Evolutionary conservation across 805 yeast genomes (phyloP).

Genomic region (Grigorovia jiainica): DNA sequence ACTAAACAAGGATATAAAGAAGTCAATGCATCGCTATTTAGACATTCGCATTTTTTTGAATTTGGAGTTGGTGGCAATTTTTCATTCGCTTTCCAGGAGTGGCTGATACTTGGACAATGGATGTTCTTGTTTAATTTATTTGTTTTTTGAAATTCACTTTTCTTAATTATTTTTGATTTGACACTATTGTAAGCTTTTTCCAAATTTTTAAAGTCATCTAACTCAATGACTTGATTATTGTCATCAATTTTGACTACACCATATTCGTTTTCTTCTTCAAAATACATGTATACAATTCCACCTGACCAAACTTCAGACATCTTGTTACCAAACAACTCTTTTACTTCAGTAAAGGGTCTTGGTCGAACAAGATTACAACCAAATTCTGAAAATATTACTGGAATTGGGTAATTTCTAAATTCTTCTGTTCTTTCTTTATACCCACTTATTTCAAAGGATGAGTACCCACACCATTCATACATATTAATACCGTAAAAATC

Average conservation of each 20-base stretch:
- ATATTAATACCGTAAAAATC: constrained; percentile 80
- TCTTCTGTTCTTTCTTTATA: constrained; percentile 54
- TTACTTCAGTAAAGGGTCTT: constrained; percentile 64
- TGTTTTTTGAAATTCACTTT: constrained; percentile 6
- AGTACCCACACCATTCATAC: constrained; percentile 81
- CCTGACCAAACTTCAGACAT: constrained; percentile 83
- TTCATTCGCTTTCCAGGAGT: constrained; percentile 52
- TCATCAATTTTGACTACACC: constrained; percentile 53
- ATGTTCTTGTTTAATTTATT: constrained; percentile 5
- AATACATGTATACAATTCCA: constrained; percentile 77
- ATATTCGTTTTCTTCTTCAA: constrained; percentile 63
- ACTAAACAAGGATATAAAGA: constrained; percentile 51
- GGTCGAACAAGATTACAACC: constrained; percentile 65
- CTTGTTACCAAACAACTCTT: constrained; percentile 49
- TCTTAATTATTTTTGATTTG: background rate
- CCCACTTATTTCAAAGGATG: constrained; percentile 56
- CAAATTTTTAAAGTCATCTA: constrained; percentile 51
- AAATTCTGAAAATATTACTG: constrained; percentile 71
- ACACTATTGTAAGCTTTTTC: constrained; percentile 40
- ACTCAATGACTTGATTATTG: constrained; percentile 38
- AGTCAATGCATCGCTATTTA: constrained; percentile 14
- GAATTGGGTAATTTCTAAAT: constrained; percentile 56
- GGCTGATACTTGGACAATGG: constrained; percentile 12
- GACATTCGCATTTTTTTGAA: constrained; percentile 49
- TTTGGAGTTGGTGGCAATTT: constrained; percentile 64